phyloP scores from a whole-genome alignment of 148 eudicot species.

The Cornus suecica region DNA sequence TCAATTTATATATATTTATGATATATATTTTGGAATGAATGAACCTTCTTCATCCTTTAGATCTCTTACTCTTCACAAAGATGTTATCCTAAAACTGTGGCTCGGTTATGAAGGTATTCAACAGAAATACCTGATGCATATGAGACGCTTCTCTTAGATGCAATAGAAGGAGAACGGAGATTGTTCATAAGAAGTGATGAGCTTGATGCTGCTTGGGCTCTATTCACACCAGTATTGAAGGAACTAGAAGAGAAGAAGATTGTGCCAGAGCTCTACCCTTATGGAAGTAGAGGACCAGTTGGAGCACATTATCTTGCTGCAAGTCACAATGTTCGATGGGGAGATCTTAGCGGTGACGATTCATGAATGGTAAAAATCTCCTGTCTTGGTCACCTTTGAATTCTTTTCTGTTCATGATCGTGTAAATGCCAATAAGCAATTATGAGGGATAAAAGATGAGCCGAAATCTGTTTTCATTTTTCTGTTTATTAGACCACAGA shows the following conservation, averaged over 20 bases:
- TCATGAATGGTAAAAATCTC: slow-evolving; percentile 20
- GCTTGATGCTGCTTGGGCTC: slow-evolving; percentile 87
- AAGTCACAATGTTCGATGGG: slow-evolving; percentile 78
- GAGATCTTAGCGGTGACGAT: slow-evolving; percentile 57
- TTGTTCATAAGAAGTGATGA: slow-evolving; percentile 91
- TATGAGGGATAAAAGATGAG: too few species aligned
- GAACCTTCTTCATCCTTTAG: background rate
- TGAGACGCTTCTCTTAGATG: slow-evolving; percentile 76
- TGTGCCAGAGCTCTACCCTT: slow-evolving; percentile 73
- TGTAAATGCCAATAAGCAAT: background rate
- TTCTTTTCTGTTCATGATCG: slow-evolving; percentile 5
- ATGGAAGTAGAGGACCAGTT: slow-evolving; percentile 82
- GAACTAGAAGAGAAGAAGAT: slow-evolving; percentile 66
- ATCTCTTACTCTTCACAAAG: background rate
- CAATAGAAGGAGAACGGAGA: slow-evolving; percentile 82
- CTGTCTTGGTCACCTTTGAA: background rate
- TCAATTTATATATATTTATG: too few species aligned
- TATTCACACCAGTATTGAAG: slow-evolving; percentile 70
- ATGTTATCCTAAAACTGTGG: slow-evolving; percentile 1
- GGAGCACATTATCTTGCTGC: slow-evolving; percentile 87
- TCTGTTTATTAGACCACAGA: too few species aligned
- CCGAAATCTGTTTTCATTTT: too few species aligned
- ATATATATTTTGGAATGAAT: background rate
- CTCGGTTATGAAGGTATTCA: slow-evolving; percentile 44
- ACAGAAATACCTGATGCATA: slow-evolving; percentile 82